These are phyloP conservation scores for Geotrichum siamense DNA, from an alignment of 1,139 yeast species.

Conservation along the genomic window DNA sequence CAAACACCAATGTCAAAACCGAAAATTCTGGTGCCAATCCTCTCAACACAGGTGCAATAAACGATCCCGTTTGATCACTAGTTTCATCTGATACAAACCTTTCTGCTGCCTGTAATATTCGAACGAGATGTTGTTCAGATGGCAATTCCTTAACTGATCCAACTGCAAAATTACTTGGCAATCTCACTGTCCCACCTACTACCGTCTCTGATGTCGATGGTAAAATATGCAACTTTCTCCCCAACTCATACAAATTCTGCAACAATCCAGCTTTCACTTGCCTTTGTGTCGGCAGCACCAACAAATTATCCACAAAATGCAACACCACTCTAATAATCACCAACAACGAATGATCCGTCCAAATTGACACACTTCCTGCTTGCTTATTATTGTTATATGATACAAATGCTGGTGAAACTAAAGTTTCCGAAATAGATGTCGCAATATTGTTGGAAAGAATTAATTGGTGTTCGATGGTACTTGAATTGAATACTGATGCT, in stretches of 20 bases:
- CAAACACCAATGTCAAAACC: slow-evolving; percentile 73
- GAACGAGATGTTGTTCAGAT: slow-evolving; percentile 38
- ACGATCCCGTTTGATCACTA: slow-evolving; percentile 79
- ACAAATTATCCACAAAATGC: slow-evolving; percentile 61
- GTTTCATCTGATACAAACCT: slow-evolving; percentile 33
- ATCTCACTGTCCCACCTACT: slow-evolving; percentile 10
- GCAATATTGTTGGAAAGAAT: slow-evolving; percentile 3
- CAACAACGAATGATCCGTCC: slow-evolving; percentile 40
- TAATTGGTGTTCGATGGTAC: slow-evolving; percentile 2
- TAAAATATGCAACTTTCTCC: slow-evolving; percentile 24
- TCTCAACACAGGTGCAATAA: slow-evolving; percentile 79
- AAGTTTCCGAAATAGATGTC: neutral
- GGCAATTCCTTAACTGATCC: slow-evolving; percentile 42
- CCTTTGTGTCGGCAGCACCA: slow-evolving; percentile 55
- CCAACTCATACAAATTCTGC: slow-evolving; percentile 39
- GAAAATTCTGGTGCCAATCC: slow-evolving; percentile 54
- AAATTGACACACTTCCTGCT: slow-evolving; percentile 28
- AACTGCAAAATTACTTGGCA: slow-evolving; percentile 37
- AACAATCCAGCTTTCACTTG: slow-evolving; percentile 56
- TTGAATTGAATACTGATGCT: slow-evolving; percentile 10
- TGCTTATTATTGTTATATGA: neutral
- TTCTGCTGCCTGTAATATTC: slow-evolving; percentile 46
- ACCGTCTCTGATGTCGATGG: neutral
- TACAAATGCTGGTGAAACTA: neutral
- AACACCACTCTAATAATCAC: slow-evolving; percentile 54